phyloP scores from a whole-genome alignment of 73 alveolate species.

The Stentor roeselii region DNA sequence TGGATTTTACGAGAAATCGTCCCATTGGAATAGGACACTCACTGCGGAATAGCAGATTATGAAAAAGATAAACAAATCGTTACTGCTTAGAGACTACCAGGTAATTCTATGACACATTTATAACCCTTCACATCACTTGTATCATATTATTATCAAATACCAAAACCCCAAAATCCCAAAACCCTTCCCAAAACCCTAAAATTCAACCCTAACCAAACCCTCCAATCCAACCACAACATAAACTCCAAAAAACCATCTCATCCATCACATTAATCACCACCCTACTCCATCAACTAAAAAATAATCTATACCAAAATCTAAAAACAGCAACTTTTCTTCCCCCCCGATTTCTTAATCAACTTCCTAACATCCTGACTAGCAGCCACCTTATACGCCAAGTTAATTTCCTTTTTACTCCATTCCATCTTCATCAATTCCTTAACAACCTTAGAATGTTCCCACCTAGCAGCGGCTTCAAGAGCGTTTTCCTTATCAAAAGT shows the following conservation, averaged over 20 bases:
- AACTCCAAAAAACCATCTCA: no score
- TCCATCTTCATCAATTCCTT: neutral
- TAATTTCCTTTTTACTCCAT: neutral
- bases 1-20: slow-evolving; percentile 6
- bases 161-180: no score
- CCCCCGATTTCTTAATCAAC: neutral
- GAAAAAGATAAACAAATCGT: neutral
- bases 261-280: no score
- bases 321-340: neutral
- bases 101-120: neutral
- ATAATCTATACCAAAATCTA: no score
- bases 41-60: neutral
- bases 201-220: no score
- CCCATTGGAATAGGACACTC: neutral
- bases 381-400: neutral
- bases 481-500: neutral
- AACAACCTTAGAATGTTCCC: neutral
- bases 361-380: neutral
- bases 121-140: no score
- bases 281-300: no score
- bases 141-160: no score
- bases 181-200: no score
- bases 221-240: no score
- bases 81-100: slow-evolving; percentile 1
- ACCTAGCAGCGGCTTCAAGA: slow-evolving; percentile 14